A percentile compares a stretch with the other conserved stretches of the same genome.
These are phyloP conservation scores for Vanrija sp. DNA, from an alignment of 1,284 basidiomycete genomes.

Conservation along the genomic window DNA sequence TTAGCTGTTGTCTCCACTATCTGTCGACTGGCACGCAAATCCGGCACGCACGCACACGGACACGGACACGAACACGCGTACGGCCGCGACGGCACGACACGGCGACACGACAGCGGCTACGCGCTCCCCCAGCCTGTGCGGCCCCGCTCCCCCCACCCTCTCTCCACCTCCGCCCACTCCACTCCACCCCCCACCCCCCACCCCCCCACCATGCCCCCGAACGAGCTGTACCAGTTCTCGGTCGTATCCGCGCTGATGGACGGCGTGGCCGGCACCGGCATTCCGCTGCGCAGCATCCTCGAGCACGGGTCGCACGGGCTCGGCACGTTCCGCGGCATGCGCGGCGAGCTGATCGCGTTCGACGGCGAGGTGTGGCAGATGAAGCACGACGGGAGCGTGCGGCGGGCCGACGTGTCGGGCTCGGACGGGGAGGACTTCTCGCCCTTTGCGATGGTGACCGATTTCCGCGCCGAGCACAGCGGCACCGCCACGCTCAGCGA, in stretches of 20 bases:
- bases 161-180: too few relatives aligned
- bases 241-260: background rate
- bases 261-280: background rate
- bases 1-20: too few relatives aligned
- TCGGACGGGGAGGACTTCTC: background rate
- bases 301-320: background rate
- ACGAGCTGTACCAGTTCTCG: background rate
- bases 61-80: too few relatives aligned
- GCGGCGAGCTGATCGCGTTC: background rate
- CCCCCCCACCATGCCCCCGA: background rate
- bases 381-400: slow-evolving; percentile 13
- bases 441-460: slow-evolving; percentile 13
- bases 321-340: background rate
- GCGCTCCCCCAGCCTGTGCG: too few relatives aligned
- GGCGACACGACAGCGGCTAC: too few relatives aligned
- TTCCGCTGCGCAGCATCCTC: background rate
- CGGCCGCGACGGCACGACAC: too few relatives aligned
- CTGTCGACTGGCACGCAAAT: too few relatives aligned
- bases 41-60: too few relatives aligned
- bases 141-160: too few relatives aligned
- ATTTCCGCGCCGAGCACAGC: background rate
- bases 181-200: too few relatives aligned
- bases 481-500: background rate
- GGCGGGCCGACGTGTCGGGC: background rate
- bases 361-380: slow-evolving; percentile 2